Evolutionary conservation across 768 basidiomycete genomes (phyloP), one percentile per base, ranked within the genome.

Genomic region (Russula sp.): DNA sequence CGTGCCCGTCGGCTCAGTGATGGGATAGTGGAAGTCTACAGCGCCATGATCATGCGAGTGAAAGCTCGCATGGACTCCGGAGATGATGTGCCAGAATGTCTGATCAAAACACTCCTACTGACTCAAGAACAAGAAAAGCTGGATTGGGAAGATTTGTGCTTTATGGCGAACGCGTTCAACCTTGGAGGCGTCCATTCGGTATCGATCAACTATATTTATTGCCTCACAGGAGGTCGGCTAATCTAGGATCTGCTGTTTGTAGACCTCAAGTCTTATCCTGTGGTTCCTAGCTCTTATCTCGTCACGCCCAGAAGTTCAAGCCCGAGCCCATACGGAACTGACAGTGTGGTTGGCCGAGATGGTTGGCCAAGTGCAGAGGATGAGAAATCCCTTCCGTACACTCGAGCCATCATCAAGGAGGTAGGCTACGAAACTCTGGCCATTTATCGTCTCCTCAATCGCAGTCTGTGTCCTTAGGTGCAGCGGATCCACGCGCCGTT

Each of bases 1-100:
- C 77, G 81, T 14, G 80, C 74, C 5, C 71, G 71, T 53, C 76
- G 74, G 32, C 76, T 83, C 4, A 78, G 80, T 57, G 55, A 71
- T 14, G 73, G 70, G 42, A 64, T 77, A 32, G 62, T 75, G 40
- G 69, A 69, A 28, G 71, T 74, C 3, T 77, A 76, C 57, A 73
- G 76, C n/a, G 63, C 67, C 3, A 74, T 76, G 73, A 73, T 75
- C 14, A 63, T 58, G 57, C 70, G 67, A 6, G 69, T 75, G 30
- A 72, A 73, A 57, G 66, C 65, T 2, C 71, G 72, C 13, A 69
- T 76, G 66, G 73, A 74, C 13, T 50, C 60, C 1, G 74, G 75
- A 32, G 75, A 75, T 53, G 62, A 71, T 8, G 74, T 77, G 2
- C 76, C 76, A 3, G 71, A 76, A 62, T 77, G 76, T 61, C 71